Percentiles rank a stretch among this genome's conserved stretches.
Conservation (phyloP, 352 stramenopile species). For the Globisporangium carolinianum region DNA sequence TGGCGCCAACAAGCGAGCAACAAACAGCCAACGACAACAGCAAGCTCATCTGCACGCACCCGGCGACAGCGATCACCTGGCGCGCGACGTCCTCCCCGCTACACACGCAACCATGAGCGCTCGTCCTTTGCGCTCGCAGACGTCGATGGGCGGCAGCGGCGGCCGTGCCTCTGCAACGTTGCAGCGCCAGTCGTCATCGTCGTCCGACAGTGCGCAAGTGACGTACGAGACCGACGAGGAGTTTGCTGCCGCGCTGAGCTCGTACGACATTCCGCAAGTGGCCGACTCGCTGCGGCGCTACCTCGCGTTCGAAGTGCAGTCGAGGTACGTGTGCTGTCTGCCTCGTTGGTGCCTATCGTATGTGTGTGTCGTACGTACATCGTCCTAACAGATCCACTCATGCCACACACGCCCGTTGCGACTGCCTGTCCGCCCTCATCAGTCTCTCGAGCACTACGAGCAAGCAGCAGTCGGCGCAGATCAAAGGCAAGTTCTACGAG, state of each 20-base stretch:
- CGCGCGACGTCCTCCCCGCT: background rate
- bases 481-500: conserved; percentile 80
- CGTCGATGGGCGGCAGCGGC: conserved; percentile 1
- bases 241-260: conserved; percentile 52
- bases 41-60: background rate
- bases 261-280: conserved; percentile 57
- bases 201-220: conserved; percentile 11
- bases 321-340: conserved; percentile 21
- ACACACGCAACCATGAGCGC: background rate
- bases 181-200: conserved; percentile 15
- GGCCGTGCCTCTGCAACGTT: background rate
- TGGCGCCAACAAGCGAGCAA: no score
- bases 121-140: conserved; percentile 10
- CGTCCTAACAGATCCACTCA: background rate
- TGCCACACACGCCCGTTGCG: background rate
- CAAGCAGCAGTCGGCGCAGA: conserved; percentile 74
- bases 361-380: background rate
- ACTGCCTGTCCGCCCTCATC: background rate
- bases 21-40: background rate
- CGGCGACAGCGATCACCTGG: background rate
- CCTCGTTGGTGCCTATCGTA: background rate
- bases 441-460: conserved; percentile 38
- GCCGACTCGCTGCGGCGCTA: conserved; percentile 61
- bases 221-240: conserved; percentile 68
- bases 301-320: conserved; percentile 61